Evolutionary conservation across 2,329 filamentous ascomycete species (phyloP).

Genomic region (Claviceps arundinis): DNA sequence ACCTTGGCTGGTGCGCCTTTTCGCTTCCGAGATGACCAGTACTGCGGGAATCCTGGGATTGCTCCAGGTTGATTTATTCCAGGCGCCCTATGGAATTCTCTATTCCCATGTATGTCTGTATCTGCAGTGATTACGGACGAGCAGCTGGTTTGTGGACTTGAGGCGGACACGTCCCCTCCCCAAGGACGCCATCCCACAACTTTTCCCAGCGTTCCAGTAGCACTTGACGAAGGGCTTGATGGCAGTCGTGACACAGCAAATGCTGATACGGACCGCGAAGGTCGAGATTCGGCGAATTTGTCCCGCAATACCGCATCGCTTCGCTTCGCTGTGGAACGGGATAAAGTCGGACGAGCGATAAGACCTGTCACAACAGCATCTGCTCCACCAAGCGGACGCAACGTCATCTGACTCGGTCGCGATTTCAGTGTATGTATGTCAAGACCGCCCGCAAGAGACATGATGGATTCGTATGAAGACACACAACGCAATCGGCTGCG

Average conservation of each 20-base stretch:
- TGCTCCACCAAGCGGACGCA: constrained; percentile 38
- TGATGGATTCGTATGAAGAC: constrained; percentile 74
- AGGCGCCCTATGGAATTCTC: constrained; percentile 37
- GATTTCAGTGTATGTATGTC: constrained; percentile 76
- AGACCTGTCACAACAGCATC: constrained; percentile 47
- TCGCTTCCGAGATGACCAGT: constrained; percentile 35
- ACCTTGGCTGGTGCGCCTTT: constrained; percentile 42
- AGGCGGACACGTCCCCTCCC: constrained; percentile 15
- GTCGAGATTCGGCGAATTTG: constrained; percentile 29
- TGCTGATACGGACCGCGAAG: constrained; percentile 19
- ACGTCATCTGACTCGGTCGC: constrained; percentile 61
- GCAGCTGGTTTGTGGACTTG: constrained; percentile 7
- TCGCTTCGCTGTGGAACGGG: constrained; percentile 27
- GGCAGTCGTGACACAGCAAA: constrained; percentile 17
- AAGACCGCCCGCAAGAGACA: constrained; percentile 75
- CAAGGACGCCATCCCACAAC: constrained; percentile 38
- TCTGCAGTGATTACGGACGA: constrained; percentile 2
- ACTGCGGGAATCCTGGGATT: constrained; percentile 57
- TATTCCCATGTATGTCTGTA: constrained; percentile 13
- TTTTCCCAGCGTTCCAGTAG: constrained; percentile 23
- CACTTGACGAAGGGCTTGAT: constrained; percentile 13
- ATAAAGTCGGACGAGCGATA: constrained; percentile 45
- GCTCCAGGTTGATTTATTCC: constrained; percentile 70
- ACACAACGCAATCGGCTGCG: constrained; percentile 45
- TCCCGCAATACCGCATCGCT: constrained; percentile 48